phyloP scores from a whole-genome alignment of 2,329 filamentous ascomycete species.

The Aspergillus spinulosporus region DNA sequence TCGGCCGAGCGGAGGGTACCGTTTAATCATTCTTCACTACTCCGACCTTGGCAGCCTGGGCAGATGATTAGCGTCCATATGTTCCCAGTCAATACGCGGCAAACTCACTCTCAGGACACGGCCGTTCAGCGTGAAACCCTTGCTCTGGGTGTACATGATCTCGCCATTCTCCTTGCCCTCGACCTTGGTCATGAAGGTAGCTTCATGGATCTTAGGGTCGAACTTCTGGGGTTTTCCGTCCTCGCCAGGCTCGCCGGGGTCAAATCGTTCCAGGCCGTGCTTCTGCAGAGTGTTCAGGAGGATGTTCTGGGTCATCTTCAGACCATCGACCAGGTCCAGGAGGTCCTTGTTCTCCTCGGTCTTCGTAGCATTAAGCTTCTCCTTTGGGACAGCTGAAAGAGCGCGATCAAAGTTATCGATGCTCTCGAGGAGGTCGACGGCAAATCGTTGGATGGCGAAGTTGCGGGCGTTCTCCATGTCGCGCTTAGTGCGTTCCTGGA shows the following conservation, averaged over 20 bases:
- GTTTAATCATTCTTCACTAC: slow-evolving; percentile 76
- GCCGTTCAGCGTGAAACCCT: slow-evolving; percentile 93
- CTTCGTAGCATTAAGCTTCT: slow-evolving; percentile 63
- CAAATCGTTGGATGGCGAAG: slow-evolving; percentile 93
- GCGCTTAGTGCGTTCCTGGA: slow-evolving; percentile 89
- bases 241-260: slow-evolving; percentile 57
- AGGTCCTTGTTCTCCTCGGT: slow-evolving; percentile 68
- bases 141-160: slow-evolving; percentile 90
- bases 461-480: slow-evolving; percentile 84
- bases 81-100: not conserved
- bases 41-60: slow-evolving; percentile 82
- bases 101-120: slow-evolving; percentile 68
- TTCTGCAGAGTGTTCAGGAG: slow-evolving; percentile 86
- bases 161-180: slow-evolving; percentile 84
- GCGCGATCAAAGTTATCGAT: slow-evolving; percentile 98
- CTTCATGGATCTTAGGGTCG: slow-evolving; percentile 95
- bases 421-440: slow-evolving; percentile 89
- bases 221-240: slow-evolving; percentile 73
- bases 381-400: slow-evolving; percentile 71
- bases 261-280: slow-evolving; percentile 88
- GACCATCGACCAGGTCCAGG: slow-evolving; percentile 75
- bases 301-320: slow-evolving; percentile 93
- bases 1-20: slow-evolving; percentile 12
- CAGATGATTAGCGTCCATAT: not conserved
- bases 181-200: slow-evolving; percentile 88